These are phyloP conservation scores for Syzygium syzygioides DNA, from an alignment of 441 rosid species.

Conservation along the genomic window DNA sequence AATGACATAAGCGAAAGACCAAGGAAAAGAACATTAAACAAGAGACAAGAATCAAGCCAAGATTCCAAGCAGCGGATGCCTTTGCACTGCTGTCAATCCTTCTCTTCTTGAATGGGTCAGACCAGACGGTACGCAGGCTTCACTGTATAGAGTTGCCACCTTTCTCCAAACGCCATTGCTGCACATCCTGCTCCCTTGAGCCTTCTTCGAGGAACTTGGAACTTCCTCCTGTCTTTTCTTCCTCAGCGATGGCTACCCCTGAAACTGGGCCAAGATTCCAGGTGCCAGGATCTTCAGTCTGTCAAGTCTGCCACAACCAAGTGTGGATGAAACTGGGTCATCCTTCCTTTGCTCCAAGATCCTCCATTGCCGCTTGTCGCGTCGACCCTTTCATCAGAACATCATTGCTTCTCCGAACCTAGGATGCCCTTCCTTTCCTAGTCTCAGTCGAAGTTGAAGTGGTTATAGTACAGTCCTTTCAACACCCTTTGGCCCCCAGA, in stretches of 20 bases:
- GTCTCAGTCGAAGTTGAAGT: background rate
- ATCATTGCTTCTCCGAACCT: background rate
- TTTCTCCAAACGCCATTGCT: background rate
- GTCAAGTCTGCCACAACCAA: background rate
- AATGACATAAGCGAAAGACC: background rate
- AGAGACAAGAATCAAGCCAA: background rate
- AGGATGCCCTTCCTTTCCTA: background rate
- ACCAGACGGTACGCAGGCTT: background rate
- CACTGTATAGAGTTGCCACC: background rate
- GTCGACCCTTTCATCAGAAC: background rate
- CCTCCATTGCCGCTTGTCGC: background rate
- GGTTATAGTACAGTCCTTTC: background rate
- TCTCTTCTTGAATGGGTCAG: background rate
- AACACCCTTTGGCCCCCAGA: background rate
- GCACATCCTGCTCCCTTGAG: background rate
- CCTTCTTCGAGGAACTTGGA: background rate
- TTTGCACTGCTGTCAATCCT: background rate
- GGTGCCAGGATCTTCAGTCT: background rate
- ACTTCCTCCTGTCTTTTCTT: no score
- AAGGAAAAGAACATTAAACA: background rate
- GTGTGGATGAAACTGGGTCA: fast-evolving
- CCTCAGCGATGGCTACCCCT: background rate
- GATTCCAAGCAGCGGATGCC: background rate
- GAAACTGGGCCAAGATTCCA: background rate
- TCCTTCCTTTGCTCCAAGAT: background rate